Base-by-base conservation (phyloP, 129 eudicot species). In the Centaurea solstitialis region DNA sequence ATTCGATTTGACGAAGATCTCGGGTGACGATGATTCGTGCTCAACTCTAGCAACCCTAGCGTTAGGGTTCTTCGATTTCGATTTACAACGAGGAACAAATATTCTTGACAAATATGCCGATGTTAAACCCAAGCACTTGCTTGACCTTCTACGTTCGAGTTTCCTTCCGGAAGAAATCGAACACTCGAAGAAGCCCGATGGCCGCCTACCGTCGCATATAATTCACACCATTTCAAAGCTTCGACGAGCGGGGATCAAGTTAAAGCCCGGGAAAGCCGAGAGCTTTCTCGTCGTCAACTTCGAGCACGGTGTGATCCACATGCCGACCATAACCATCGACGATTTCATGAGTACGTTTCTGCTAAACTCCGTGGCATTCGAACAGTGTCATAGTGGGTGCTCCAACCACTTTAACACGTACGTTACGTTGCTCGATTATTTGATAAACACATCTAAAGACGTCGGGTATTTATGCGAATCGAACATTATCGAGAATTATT, bases 321-420 rank as follows among this genome's bases (percentile, higher is more conserved):
- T 94, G 96, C 96, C 97, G 0, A 74, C 82, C 0, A 66, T 94
- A 15, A 28, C 96, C 7, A 80, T 94, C 1, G 94, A 94, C 67
- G 97, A 94, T 81, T 90, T 94, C 87, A 90, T 87, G 94, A 73
- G 92, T 80, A 73, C 93, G 2, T 90, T 94, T 68, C 23, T 94
- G 57, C 15, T 86, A 17, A 94, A 94, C 72, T 86, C 93, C 20
- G 97, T 94, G 20, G 98, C 97, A 4, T 92, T 82, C 18, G 98
- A 94, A 76, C 98, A 91, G 15, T 92, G 98, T 82, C 92, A 90
- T 17, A 80, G 84, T 68, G 75, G 81, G 59, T 81, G 90, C 74
- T 90, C 97, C 0, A 90, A 85, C 67, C 89, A 87, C 87, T 78
- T 90, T 74, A 94, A 97, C 0, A 88, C 98, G 4, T 94, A 94